Base-by-base conservation (phyloP, 2,329 filamentous ascomycete species). In the Botrytis byssoidea region DNA sequence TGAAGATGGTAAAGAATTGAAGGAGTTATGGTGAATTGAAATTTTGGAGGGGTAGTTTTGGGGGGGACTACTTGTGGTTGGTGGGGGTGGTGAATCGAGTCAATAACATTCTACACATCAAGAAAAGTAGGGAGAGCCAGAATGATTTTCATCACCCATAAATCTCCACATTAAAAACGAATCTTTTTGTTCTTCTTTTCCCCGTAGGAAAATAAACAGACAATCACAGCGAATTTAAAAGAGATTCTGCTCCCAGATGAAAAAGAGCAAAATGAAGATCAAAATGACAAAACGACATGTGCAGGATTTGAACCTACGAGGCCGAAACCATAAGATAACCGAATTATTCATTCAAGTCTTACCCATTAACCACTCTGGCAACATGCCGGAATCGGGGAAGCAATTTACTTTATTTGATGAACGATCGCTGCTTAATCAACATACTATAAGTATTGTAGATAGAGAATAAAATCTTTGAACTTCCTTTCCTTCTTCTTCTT, bases 231-330 rank as follows among this genome's bases (percentile, higher is more conserved):
- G 14, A 29, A 18, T n/a, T 3, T 5, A 1, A 55, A 29, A n/a
- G 0, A 55, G 14, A n/a, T 4, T 18, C 2, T 2, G 1, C 3
- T 55, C n/a, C 6, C 64, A n/a, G 1, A n/a, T n/a, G 48, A 29
- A 40, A 29, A 6, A 4, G 2, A 3, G 4, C 35, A 25, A 68
- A 68, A 57, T 10, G 8, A 1, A 8, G 1, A 1, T 1, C 0
- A 5, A 3, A 42, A 2, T 9, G 20, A 32, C 18, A 37, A 68
- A 57, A 69, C 70, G 70, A 66, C 70, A 72, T 65, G 60, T 72
- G 70, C 70, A 72, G 70, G 70, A 72, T 72, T 72, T 72, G 70
- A 72, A 72, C 70, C 70, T 72, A 72, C 70, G 70, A 72, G 70
- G 70, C 70, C 70, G 70, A 72, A 72, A 72, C 70, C 70, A 72